Conservation (phyloP, 129 eudicot species). For the carrot (Daucus carota) region DH1_v3.0 NC_030386.2:2858001-2858500, state of each 20-base stretch:
- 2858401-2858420: not conserved
- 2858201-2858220: not conserved
- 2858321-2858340: not conserved
- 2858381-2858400: too few species aligned
- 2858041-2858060: constrained; percentile 59
- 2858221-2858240: not conserved
- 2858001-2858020: constrained; percentile 60
- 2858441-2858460: not conserved
- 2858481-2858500: not conserved
- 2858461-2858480: not conserved
- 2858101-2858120: not conserved
- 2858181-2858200: not conserved
- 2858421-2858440: not conserved
- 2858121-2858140: not conserved
- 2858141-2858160: not conserved
- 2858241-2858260: not conserved
- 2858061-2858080: constrained; percentile 15
- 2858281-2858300: not conserved
- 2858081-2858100: constrained; percentile 28
- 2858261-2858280: not conserved
- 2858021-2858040: constrained; percentile 69
- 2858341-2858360: not conserved
- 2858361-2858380: too few species aligned
- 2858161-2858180: not conserved
- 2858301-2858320: not conserved